A percentile compares a stretch with the other conserved stretches of the same genome.
Evolutionary conservation across 1,284 basidiomycete species (phyloP).

Genomic region (Bjerkandera adusta): DNA sequence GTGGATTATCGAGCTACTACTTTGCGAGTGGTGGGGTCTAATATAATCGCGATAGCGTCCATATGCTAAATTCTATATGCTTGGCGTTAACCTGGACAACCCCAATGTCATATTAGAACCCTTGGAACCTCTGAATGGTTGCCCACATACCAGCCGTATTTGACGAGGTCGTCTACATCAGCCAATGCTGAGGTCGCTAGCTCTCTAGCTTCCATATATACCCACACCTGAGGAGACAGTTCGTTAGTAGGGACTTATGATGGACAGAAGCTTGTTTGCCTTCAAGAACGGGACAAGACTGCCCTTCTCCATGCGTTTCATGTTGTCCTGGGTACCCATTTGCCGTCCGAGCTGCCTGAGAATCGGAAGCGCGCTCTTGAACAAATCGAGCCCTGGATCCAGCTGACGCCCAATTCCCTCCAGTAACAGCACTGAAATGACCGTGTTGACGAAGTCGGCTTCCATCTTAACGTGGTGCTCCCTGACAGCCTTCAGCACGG

Average conservation of each 20-base stretch:
- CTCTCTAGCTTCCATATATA: conserved; percentile 87
- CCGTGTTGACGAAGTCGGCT: conserved; percentile 97
- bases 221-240: conserved; percentile 64
- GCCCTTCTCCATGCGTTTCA: conserved; percentile 60
- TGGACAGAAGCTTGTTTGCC: conserved; percentile 39
- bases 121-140: no score
- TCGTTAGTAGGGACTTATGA: background rate
- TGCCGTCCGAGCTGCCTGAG: conserved; percentile 85
- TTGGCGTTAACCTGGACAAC: conserved; percentile 28
- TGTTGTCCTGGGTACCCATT: conserved; percentile 78
- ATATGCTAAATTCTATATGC: conserved; percentile 8
- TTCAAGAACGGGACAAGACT: conserved; percentile 85
- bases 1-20: no score
- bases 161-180: conserved; percentile 76
- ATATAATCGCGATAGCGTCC: background rate
- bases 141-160: conserved; percentile 71
- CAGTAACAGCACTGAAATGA: conserved; percentile 89
- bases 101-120: background rate
- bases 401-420: conserved; percentile 96
- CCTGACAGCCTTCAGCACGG: conserved; percentile 87
- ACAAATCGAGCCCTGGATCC: conserved; percentile 90
- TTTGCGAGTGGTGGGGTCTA: background rate
- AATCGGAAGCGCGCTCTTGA: conserved; percentile 91
- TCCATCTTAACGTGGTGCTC: conserved; percentile 98
- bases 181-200: conserved; percentile 77